Percentiles rank a stretch among this genome's conserved stretches.
Conservation (phyloP, 805 yeast genomes). For the Metschnikowia baotianmanensis region DNA sequence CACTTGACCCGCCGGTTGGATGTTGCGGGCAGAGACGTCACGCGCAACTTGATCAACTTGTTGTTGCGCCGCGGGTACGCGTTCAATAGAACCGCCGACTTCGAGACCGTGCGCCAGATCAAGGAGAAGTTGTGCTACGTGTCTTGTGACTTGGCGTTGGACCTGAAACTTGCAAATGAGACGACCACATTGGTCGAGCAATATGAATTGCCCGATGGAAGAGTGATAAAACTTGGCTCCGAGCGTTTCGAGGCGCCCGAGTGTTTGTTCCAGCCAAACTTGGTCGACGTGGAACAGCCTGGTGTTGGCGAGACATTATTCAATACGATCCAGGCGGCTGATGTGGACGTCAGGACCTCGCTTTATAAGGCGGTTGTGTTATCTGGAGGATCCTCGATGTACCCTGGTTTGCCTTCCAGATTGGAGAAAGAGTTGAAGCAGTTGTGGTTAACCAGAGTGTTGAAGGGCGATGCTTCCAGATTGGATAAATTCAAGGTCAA, state of each 20-base stretch:
- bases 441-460: constrained; percentile 87
- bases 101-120: constrained; percentile 96
- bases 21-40: constrained; percentile 98
- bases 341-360: constrained; percentile 86
- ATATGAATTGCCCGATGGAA: constrained; percentile 95
- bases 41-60: constrained; percentile 89
- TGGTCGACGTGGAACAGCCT: constrained; percentile 95
- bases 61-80: constrained; percentile 96
- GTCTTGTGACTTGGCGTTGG: constrained; percentile 89
- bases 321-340: constrained; percentile 92
- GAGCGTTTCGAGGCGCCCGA: constrained; percentile 97
- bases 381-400: constrained; percentile 98
- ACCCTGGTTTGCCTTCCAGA: constrained; percentile 95
- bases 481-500: constrained; percentile 90
- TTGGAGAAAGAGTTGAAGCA: constrained; percentile 95
- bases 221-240: constrained; percentile 88
- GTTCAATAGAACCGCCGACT: constrained; percentile 97
- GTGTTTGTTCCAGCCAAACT: constrained; percentile 91
- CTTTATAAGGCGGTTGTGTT: constrained; percentile 89
- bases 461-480: constrained; percentile 82
- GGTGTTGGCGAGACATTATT: constrained; percentile 93
- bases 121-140: constrained; percentile 96
- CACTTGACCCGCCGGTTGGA: constrained; percentile 90
- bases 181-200: constrained; percentile 93
- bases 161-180: constrained; percentile 81